These are phyloP conservation scores for Penicillium arizonense DNA, from an alignment of 495 filamentous ascomycete species.

Conservation along the genomic window DNA sequence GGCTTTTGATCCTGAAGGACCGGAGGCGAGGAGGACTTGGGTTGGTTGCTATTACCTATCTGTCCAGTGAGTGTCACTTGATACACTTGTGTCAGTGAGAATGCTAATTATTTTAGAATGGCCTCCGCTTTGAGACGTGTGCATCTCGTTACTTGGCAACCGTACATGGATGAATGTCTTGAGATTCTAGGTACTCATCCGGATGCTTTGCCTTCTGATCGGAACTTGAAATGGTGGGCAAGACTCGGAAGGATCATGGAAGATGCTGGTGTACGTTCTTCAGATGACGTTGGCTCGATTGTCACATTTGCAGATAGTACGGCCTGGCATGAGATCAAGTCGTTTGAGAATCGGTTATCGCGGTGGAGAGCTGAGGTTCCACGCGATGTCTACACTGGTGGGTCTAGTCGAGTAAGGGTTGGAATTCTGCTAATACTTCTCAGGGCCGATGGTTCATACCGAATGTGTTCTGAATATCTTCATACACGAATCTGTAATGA, in stretches of 20 bases:
- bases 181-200: conserved; percentile 69
- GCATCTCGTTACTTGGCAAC: conserved; percentile 76
- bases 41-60: conserved; percentile 78
- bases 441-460: conserved; percentile 30
- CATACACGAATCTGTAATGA: conserved; percentile 83
- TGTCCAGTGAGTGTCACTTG: conserved; percentile 41
- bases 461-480: conserved; percentile 65
- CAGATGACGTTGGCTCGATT: conserved; percentile 66
- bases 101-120: conserved; percentile 61
- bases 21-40: conserved; percentile 78
- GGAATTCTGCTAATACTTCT: conserved; percentile 6
- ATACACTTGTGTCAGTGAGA: conserved; percentile 13
- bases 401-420: background rate
- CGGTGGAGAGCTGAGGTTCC: conserved; percentile 60
- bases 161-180: conserved; percentile 84
- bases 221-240: conserved; percentile 69
- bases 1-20: conserved; percentile 57
- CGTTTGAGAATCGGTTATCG: conserved; percentile 73
- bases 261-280: conserved; percentile 67
- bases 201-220: conserved; percentile 71
- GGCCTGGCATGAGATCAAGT: conserved; percentile 69
- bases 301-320: conserved; percentile 72
- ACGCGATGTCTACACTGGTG: conserved; percentile 38
- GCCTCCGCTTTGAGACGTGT: conserved; percentile 79
- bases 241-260: conserved; percentile 79